These are phyloP conservation scores for Elaeagnus macrophylla DNA, from an alignment of 306 rosid genomes.

Conservation along the genomic window DNA sequence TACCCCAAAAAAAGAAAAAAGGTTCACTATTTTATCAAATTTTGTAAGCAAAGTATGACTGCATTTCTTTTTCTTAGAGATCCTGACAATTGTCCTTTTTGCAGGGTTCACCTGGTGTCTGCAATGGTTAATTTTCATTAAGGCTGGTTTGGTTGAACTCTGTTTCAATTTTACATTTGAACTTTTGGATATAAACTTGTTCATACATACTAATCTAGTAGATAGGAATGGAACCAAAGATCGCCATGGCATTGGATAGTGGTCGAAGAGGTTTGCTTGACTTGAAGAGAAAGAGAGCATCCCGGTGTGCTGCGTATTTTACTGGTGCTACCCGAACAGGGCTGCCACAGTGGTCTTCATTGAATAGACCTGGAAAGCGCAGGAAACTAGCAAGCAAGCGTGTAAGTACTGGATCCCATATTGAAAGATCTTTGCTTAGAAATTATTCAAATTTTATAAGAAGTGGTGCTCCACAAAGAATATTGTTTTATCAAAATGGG, in stretches of 20 bases:
- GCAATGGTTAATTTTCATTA: constrained; percentile 28
- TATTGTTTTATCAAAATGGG: constrained; percentile 18
- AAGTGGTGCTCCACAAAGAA: constrained; percentile 25
- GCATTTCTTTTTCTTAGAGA: neutral
- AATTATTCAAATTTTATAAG: constrained; percentile 19
- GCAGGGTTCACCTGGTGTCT: constrained; percentile 41
- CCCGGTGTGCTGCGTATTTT: constrained; percentile 4
- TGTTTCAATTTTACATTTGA: constrained; percentile 13
- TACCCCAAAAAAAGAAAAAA: neutral
- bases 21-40: neutral
- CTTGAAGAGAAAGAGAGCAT: constrained; percentile 20
- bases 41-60: neutral
- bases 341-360: constrained; percentile 7
- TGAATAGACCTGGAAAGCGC: constrained; percentile 13
- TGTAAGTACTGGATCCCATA: constrained; percentile 2
- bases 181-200: constrained; percentile 19
- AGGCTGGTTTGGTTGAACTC: constrained; percentile 27
- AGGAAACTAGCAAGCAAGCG: constrained; percentile 7
- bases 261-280: constrained; percentile 14
- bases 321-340: constrained; percentile 8
- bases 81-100: constrained; percentile 17
- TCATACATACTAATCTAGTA: constrained; percentile 11
- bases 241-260: constrained; percentile 14
- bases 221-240: constrained; percentile 19
- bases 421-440: constrained; percentile 13